Percentiles rank a stretch among this genome's conserved stretches.
Evolutionary conservation across 148 eudicot genomes (phyloP).

Genomic region (Silene latifolia): DNA sequence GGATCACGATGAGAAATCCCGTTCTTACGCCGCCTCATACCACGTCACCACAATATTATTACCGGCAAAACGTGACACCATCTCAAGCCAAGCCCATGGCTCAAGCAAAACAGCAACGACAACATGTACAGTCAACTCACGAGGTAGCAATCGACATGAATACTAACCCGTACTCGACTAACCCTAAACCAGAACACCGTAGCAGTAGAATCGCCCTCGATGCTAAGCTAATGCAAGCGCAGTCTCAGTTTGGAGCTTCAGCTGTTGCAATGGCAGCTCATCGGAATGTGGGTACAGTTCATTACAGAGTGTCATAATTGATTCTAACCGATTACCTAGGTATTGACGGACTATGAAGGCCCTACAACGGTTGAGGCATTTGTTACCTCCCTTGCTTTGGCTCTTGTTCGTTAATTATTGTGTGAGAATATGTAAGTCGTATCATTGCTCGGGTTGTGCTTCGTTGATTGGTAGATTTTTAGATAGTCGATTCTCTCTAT

Average conservation of each 20-base stretch:
- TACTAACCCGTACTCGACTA: constrained; percentile 40
- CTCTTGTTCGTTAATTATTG: neutral
- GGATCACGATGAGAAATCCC: constrained; percentile 33
- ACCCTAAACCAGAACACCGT: constrained; percentile 35
- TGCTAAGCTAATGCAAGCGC: constrained; percentile 78
- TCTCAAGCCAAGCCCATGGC: constrained; percentile 31
- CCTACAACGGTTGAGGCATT: neutral
- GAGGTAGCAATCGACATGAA: constrained; percentile 43
- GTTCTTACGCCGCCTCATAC: constrained; percentile 42
- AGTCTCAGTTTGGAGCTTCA: constrained; percentile 64
- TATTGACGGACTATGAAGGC: neutral
- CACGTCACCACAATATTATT: constrained; percentile 42
- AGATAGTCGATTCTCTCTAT: neutral
- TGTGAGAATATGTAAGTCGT: neutral
- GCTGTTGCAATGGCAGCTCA: constrained; percentile 73
- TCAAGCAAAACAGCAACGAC: constrained; percentile 24
- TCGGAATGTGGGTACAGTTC: constrained; percentile 70
- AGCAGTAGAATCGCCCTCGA: constrained; percentile 59
- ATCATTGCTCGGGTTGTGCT: constrained; percentile 4
- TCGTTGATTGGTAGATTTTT: neutral
- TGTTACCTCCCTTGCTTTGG: neutral
- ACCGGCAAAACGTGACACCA: constrained; percentile 25
- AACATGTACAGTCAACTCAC: constrained; percentile 17
- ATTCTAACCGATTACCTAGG: neutral
- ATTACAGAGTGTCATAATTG: constrained; percentile 51